Base-by-base conservation (phyloP, 768 basidiomycete species). In the Auriscalpium microsporum region DNA sequence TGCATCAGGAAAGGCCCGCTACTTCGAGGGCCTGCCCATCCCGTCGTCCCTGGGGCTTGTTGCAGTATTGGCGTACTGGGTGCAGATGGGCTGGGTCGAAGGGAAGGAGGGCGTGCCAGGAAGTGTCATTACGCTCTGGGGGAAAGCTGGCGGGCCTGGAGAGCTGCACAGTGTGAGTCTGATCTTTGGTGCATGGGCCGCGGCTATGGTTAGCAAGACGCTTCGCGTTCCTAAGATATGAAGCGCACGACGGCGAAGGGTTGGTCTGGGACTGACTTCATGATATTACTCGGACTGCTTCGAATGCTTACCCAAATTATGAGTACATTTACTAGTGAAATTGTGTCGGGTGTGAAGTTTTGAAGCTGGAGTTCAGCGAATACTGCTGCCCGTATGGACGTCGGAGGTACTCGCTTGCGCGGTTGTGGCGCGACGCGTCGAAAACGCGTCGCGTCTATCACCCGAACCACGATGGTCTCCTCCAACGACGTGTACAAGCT, bases 181-280 rank as follows among this genome's bases (percentile, higher is more conserved):
- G 37, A 65, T 94, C n/a, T 91, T 93, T 69, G 86, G 74, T 8
- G 67, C 76, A 11, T 98, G 94, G 94, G 95, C 89, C 9, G 87
- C 93, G 14, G 87, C 90, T 48, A 98, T 99, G 95, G 90, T 99
- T 60, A 94, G 91, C 78, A 98, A 98, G 74, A 98, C 96, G 14
- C 75, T 99, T 47, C 80, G 84, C 50, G 82, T 97, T 51, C 89
- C 90, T 11, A 93, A 93, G 72, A 63, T 80, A 47, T 90, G 70
- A 78, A 36, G 50, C 21, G 21, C 21, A 44, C 48, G 44, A 9
- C 34, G 9, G 33, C 14, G 4, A 37, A 23, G 33, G 35, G 38
- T 47, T 23, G 14, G 33, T 34, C 13, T 37, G 28, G 2, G 28
- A 28, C 28, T 38, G 37, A 6, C 10, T 23, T 52, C 14, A 51